Conservation (phyloP, 306 rosid genomes). For the Argentina anserina region DNA sequence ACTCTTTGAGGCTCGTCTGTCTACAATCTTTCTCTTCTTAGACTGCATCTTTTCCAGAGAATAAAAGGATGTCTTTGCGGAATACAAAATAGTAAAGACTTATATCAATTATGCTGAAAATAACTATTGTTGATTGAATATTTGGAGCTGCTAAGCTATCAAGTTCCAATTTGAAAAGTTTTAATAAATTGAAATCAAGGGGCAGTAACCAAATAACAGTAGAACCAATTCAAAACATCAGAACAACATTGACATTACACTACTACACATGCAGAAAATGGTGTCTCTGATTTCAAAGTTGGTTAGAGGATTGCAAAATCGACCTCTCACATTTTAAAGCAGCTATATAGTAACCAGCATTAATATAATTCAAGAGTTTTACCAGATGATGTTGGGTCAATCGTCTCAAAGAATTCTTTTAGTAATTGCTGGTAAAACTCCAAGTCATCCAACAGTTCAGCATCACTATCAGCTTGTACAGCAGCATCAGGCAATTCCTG, state of each 20-base stretch:
- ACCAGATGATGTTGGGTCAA: conserved; percentile 82
- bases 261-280: neutral
- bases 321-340: neutral
- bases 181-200: neutral
- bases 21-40: conserved; percentile 81
- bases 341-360: neutral
- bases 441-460: conserved; percentile 80
- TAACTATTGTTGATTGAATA: too few species aligned
- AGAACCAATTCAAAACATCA: neutral
- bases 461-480: conserved; percentile 44
- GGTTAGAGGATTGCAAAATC: neutral
- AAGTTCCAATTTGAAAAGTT: neutral
- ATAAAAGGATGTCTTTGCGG: conserved; percentile 61
- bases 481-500: conserved; percentile 53
- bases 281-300: neutral
- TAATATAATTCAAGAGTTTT: conserved; percentile 4
- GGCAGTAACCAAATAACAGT: neutral
- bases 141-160: neutral
- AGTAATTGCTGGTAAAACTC: conserved; percentile 87
- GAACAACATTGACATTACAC: neutral
- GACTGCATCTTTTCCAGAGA: conserved; percentile 60
- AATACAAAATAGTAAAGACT: conserved; percentile 20
- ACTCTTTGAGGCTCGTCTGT: conserved; percentile 87
- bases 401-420: conserved; percentile 77
- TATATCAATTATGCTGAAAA: neutral